Evolutionary conservation across 768 basidiomycete species (phyloP), one percentile per base, ranked within the genome.

Genomic region (Cystofilobasidium bisporidii): DNA sequence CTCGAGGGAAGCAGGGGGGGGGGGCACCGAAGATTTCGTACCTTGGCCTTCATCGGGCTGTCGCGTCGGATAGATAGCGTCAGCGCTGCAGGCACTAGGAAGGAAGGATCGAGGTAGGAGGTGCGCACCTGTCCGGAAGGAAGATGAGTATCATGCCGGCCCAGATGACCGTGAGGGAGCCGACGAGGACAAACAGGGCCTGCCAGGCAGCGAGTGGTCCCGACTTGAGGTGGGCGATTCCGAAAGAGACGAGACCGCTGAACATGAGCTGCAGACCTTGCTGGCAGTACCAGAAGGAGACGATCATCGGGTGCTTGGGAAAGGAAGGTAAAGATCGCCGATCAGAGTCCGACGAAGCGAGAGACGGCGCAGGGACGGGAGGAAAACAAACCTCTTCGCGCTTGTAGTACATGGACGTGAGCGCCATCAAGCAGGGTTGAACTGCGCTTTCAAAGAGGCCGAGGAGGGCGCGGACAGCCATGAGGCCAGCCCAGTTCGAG

Each of bases 351-450:
- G n/a, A n/a, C n/a, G n/a, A n/a, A n/a, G n/a, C n/a, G n/a, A n/a
- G n/a, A n/a, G n/a, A n/a, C n/a, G n/a, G n/a, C n/a, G n/a, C n/a
- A n/a, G n/a, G n/a, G 61, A 32, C 24, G 1, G 69, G 71, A 71
- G 72, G 5, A 71, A 68, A 30, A 67, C 82, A 81, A 9, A 47
- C 45, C 70, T 83, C 82, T 22, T 80, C 80, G 32, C 81, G 78
- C 14, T 79, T 81, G 70, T 82, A 82, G 78, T 81, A 82, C 82
- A 83, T 82, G 41, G 80, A 79, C 12, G 82, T 81, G 76, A 82
- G 71, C 63, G 77, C 81, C 32, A 81, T 80, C 64, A 82, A 81
- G 5, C 79, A 80, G 6, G 81, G 81, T 71, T 81, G 81, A 65
- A 81, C 81, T 28, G 81, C 79, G 62, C 78, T 78, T 73, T 82